Evolutionary conservation across 768 basidiomycete species (phyloP).

Genomic region (Serendipita sp.): DNA sequence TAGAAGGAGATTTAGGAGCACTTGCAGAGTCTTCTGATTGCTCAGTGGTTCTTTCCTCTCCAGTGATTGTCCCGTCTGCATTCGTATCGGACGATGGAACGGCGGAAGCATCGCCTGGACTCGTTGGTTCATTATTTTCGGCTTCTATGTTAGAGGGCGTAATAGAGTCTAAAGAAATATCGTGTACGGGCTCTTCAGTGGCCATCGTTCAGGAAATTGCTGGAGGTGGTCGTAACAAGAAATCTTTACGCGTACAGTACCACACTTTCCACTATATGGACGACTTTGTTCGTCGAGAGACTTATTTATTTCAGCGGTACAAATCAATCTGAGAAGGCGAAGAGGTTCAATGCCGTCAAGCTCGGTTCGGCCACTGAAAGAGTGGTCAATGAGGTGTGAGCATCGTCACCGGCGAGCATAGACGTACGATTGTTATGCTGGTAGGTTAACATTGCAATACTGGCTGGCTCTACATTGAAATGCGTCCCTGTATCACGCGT

Average conservation of each 20-base stretch:
- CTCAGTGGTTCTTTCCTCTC: constrained; percentile 6
- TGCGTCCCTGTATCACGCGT: constrained; percentile 36
- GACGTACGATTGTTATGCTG: constrained; percentile 45
- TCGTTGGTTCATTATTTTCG: constrained; percentile 2
- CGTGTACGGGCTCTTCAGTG: constrained; percentile 2
- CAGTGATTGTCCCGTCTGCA: constrained; percentile 13
- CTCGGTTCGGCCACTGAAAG: background rate
- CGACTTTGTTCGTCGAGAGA: background rate
- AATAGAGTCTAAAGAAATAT: background rate
- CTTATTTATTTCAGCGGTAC: background rate
- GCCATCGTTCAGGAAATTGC: background rate
- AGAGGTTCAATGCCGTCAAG: constrained; percentile 7
- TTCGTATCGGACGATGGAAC: constrained; percentile 10
- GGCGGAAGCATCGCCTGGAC: background rate
- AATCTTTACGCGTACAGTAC: background rate
- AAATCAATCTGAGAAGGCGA: background rate
- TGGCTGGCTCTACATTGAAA: constrained; percentile 74
- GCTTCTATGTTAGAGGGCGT: background rate
- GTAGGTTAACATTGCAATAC: constrained; percentile 68
- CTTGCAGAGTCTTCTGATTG: constrained; percentile 12
- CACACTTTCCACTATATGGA: too few relatives aligned
- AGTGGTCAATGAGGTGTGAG: background rate
- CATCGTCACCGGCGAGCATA: background rate
- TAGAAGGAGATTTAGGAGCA: constrained; percentile 15
- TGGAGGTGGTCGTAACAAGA: background rate